phyloP scores from a whole-genome alignment of 441 rosid species.

The Pelargonium myrrhifolium region DNA sequence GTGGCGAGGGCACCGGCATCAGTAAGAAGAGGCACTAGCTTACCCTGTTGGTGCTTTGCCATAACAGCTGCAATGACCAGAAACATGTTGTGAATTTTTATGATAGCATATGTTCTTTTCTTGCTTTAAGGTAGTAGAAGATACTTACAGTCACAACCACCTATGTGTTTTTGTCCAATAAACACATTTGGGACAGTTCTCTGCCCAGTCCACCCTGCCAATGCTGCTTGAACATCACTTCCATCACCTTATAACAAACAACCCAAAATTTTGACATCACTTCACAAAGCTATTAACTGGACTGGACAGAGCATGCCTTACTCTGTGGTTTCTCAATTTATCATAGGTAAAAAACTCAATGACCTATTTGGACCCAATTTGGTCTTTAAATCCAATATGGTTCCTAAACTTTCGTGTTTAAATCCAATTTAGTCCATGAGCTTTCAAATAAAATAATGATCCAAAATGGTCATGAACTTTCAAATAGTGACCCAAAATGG shows the following conservation, averaged over 20 bases:
- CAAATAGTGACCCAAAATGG: too few relatives aligned
- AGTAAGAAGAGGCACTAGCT: conserved; percentile 43
- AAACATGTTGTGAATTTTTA: background rate
- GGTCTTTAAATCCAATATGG: too few relatives aligned
- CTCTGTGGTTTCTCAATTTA: too few relatives aligned
- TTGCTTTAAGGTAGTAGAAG: background rate
- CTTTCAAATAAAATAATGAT: too few relatives aligned
- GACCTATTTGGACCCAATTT: too few relatives aligned
- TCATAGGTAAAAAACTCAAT: too few relatives aligned
- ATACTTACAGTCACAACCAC: conserved; percentile 61
- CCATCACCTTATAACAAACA: conserved; percentile 45
- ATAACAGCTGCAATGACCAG: conserved; percentile 33
- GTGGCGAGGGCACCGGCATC: conserved; percentile 48
- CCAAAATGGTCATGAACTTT: too few relatives aligned
- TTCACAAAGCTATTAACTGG: too few relatives aligned
- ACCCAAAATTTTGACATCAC: background rate
- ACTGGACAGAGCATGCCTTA: too few relatives aligned
- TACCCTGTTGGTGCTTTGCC: conserved; percentile 44
- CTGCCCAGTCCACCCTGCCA: conserved; percentile 51
- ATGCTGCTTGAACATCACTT: conserved; percentile 45
- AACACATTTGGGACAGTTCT: conserved; percentile 64
- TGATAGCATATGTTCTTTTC: too few relatives aligned
- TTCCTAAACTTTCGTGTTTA: too few relatives aligned
- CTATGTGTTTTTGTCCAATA: conserved; percentile 54
- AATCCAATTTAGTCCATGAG: too few relatives aligned